phyloP scores from a whole-genome alignment of 257 asterid species.

The Nicotiana benthamiana region DNA sequence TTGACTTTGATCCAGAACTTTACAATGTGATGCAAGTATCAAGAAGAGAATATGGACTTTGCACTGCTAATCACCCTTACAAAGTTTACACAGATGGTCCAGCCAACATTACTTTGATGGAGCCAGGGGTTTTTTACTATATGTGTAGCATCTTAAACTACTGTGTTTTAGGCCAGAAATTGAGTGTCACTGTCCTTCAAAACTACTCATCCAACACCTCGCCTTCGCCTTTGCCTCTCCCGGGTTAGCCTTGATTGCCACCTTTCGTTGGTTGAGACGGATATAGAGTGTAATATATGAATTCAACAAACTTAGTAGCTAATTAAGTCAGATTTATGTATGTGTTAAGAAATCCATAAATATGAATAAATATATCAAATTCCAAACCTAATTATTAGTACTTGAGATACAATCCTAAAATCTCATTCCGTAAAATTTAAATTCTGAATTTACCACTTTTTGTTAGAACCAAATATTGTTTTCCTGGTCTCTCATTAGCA shows the following conservation, averaged over 20 bases:
- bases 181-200: conserved; percentile 30
- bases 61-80: conserved; percentile 41
- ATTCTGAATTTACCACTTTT: too few species aligned
- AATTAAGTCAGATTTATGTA: too few species aligned
- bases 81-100: conserved; percentile 45
- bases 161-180: conserved; percentile 48
- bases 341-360: too few species aligned
- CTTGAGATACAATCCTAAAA: too few species aligned
- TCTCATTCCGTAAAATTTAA: too few species aligned
- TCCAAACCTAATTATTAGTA: too few species aligned
- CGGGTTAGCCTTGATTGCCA: background rate
- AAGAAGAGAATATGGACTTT: conserved; percentile 34
- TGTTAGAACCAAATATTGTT: too few species aligned
- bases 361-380: too few species aligned
- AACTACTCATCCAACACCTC: background rate
- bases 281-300: too few species aligned
- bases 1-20: conserved; percentile 46
- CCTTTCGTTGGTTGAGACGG: background rate
- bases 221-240: background rate
- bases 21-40: conserved; percentile 54
- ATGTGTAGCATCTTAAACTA: conserved; percentile 48
- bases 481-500: too few species aligned
- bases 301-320: too few species aligned
- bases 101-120: conserved; percentile 13
- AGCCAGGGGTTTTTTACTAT: conserved; percentile 45